A percentile compares a stretch with the other conserved stretches of the same genome.
phyloP scores from a whole-genome alignment of 1,284 basidiomycete genomes.

The Erythrobasidium hasegawianum region DNA sequence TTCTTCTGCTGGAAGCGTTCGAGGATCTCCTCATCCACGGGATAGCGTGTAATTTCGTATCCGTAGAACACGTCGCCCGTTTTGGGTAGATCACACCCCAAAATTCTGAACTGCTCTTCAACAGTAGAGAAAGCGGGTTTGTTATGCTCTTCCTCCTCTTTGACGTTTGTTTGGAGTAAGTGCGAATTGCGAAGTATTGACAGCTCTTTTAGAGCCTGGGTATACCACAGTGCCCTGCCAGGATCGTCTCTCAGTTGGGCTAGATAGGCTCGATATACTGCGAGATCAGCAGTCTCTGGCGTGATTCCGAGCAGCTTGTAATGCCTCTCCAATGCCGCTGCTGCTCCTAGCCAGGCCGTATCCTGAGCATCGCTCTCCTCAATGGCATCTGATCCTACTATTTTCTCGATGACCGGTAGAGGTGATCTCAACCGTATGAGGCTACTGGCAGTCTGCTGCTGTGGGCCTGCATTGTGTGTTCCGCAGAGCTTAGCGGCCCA shows the following conservation, averaged over 20 bases:
- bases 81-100: constrained; percentile 46
- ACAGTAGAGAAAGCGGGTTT: constrained; percentile 30
- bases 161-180: constrained; percentile 23
- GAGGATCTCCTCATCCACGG: constrained; percentile 63
- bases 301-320: constrained; percentile 27
- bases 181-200: constrained; percentile 1
- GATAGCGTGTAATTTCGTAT: constrained; percentile 63
- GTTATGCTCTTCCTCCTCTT: constrained; percentile 8
- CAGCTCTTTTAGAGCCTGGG: constrained; percentile 18
- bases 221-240: constrained; percentile 1
- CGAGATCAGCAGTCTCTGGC: constrained; percentile 25
- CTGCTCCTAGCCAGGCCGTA: neutral
- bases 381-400: neutral
- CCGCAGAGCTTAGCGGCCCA: neutral
- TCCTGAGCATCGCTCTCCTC: neutral
- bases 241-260: constrained; percentile 11
- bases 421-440: neutral
- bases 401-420: neutral
- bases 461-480: neutral
- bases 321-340: neutral
- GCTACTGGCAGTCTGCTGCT: constrained; percentile 6
- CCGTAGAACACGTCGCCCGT: constrained; percentile 59
- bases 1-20: constrained; percentile 56
- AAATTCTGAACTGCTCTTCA: constrained; percentile 28
- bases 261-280: constrained; percentile 20